These are phyloP conservation scores for Zasmidium citrigriseum DNA, from an alignment of 2,329 filamentous ascomycete genomes.

Conservation along the genomic window DNA sequence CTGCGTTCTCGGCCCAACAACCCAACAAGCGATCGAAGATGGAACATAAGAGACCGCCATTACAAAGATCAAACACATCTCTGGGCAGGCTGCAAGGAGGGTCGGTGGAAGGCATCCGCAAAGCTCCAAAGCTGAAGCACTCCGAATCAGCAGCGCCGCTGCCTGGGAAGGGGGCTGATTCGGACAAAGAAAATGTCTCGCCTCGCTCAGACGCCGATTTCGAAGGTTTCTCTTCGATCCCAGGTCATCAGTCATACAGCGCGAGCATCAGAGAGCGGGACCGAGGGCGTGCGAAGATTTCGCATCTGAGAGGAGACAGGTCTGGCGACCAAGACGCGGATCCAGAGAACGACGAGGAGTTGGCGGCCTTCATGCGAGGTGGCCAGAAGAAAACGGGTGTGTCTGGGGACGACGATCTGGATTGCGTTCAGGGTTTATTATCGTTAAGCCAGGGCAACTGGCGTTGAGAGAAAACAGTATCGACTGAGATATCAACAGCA, in stretches of 20 bases:
- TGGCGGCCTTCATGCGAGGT: conserved; percentile 72
- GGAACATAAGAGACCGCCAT: conserved; percentile 37
- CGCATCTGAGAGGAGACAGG: not conserved
- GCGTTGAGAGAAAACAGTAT: conserved; percentile 47
- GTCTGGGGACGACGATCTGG: conserved; percentile 65
- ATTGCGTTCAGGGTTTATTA: conserved; percentile 85
- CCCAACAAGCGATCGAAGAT: conserved; percentile 49
- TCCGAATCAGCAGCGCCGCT: conserved; percentile 37
- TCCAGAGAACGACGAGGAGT: conserved; percentile 60
- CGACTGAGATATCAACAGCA: too few species aligned
- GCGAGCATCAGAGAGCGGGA: too few species aligned
- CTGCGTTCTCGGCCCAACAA: conserved; percentile 33
- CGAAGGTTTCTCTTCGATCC: not conserved
- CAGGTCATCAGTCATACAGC: too few species aligned
- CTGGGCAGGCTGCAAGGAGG: conserved; percentile 33
- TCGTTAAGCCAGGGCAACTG: conserved; percentile 92
- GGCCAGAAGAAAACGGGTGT: conserved; percentile 42
- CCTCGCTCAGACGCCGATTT: conserved; percentile 37
- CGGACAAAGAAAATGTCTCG: conserved; percentile 94
- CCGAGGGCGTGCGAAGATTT: too few species aligned
- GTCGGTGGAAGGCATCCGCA: not conserved
- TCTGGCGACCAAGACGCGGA: conserved; percentile 27
- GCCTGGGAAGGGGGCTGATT: conserved; percentile 65
- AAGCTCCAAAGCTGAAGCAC: conserved; percentile 29
- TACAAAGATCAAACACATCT: conserved; percentile 34